A percentile compares a stretch with the other conserved stretches of the same genome.
These are phyloP conservation scores for Fusarium verticillioides DNA, from an alignment of 2,329 filamentous ascomycete genomes.

Conservation along the genomic window DNA sequence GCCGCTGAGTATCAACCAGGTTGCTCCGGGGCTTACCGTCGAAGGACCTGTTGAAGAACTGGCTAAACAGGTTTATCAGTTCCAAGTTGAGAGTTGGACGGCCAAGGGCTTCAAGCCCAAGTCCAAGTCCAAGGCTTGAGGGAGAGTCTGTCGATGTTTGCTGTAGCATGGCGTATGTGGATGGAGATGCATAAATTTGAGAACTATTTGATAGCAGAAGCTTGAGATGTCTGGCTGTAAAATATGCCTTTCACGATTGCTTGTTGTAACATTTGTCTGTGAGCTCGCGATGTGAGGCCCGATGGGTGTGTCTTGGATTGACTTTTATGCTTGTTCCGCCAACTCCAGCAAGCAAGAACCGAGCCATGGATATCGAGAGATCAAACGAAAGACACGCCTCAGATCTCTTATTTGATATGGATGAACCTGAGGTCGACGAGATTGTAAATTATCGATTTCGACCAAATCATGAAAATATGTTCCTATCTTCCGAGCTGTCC, in stretches of 20 bases:
- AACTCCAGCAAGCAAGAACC: neutral
- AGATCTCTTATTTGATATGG: neutral
- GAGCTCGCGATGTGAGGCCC: neutral
- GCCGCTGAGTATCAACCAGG: conserved; percentile 44
- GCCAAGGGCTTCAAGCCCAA: conserved; percentile 23
- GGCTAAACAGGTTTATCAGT: conserved; percentile 44
- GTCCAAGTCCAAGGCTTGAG: conserved; percentile 14
- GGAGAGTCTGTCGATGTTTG: neutral
- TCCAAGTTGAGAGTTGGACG: conserved; percentile 43
- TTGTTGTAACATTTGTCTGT: neutral
- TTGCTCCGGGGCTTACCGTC: conserved; percentile 45
- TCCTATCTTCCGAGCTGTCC: rapidly evolving
- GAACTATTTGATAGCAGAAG: neutral
- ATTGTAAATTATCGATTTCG: neutral
- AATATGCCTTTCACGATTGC: neutral
- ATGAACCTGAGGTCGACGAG: neutral
- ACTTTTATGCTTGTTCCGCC: neutral
- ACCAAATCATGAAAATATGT: rapidly evolving
- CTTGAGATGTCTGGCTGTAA: neutral
- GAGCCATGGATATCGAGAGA: neutral
- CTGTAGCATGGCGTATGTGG: neutral
- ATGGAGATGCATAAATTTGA: neutral
- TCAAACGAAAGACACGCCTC: neutral
- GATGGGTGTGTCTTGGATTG: neutral
- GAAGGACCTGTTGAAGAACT: conserved; percentile 47